A percentile compares a stretch with the other conserved stretches of the same genome.
Evolutionary conservation across 208 protist species (phyloP).

Genomic region (Crithidia brevicula): DNA sequence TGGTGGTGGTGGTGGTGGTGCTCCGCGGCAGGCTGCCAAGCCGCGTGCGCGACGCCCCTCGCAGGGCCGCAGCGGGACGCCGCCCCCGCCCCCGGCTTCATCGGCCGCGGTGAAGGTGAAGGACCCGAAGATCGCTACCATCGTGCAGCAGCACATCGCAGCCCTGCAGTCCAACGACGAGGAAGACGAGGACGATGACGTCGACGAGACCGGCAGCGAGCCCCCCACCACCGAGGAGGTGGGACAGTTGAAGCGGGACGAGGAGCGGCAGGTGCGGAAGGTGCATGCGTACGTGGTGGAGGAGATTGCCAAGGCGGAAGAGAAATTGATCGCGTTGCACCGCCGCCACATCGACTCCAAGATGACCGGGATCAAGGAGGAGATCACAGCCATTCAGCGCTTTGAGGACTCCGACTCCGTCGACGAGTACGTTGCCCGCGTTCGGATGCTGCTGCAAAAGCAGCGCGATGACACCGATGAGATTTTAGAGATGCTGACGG

Average conservation of each 20-base stretch:
- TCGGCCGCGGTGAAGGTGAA: conserved; percentile 59
- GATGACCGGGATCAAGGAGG: conserved; percentile 94
- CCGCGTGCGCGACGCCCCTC: conserved; percentile 21
- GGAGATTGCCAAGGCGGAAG: conserved; percentile 94
- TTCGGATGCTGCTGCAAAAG: conserved; percentile 62
- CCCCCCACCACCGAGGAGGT: not conserved
- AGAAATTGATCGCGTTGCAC: conserved; percentile 93
- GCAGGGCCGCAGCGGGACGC: conserved; percentile 23
- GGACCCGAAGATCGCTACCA: conserved; percentile 90
- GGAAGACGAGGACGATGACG: conserved; percentile 67
- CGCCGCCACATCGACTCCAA: conserved; percentile 94
- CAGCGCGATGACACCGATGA: conserved; percentile 83
- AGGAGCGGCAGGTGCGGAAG: conserved; percentile 84
- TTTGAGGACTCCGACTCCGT: conserved; percentile 93
- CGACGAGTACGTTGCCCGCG: conserved; percentile 88
- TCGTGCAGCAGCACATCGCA: conserved; percentile 85
- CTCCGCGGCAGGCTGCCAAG: conserved; percentile 11
- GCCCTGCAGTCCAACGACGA: conserved; percentile 62
- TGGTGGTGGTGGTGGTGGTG: too few species aligned
- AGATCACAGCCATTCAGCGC: conserved; percentile 90
- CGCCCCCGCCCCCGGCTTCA: conserved; percentile 14
- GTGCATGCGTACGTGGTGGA: conserved; percentile 93
- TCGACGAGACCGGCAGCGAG: conserved; percentile 26
- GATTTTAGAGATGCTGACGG: conserved; percentile 73
- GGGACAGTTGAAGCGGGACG: conserved; percentile 37